A percentile compares a stretch with the other conserved stretches of the same genome.
Conservation (phyloP, 2,329 filamentous ascomycete genomes). For the Fusarium clavum region DNA sequence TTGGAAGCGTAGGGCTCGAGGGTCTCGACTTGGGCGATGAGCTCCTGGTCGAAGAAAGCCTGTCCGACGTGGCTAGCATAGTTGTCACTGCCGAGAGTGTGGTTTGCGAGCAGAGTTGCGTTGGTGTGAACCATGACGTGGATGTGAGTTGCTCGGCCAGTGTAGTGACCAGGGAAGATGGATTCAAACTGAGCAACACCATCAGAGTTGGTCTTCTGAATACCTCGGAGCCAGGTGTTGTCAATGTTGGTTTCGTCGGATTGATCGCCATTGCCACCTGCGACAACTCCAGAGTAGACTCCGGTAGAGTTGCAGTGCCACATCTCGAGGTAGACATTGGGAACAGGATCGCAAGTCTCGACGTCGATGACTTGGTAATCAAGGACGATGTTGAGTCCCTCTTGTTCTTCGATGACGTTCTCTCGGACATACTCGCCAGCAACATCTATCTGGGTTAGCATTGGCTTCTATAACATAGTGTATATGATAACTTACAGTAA, state of each 20-base stretch:
- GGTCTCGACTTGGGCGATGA: constrained; percentile 63
- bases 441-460: constrained; percentile 38
- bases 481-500: constrained; percentile 47
- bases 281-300: constrained; percentile 58
- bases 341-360: constrained; percentile 57
- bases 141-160: constrained; percentile 60
- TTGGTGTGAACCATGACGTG: constrained; percentile 50
- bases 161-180: constrained; percentile 59
- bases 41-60: constrained; percentile 59
- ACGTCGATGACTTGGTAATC: constrained; percentile 60
- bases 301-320: constrained; percentile 63
- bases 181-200: constrained; percentile 59
- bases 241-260: constrained; percentile 49
- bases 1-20: constrained; percentile 61
- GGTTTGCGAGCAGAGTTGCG: not conserved
- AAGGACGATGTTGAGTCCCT: constrained; percentile 55
- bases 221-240: constrained; percentile 47
- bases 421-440: constrained; percentile 50
- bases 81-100: constrained; percentile 1
- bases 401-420: constrained; percentile 56
- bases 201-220: constrained; percentile 50
- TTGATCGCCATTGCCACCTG: constrained; percentile 59
- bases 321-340: constrained; percentile 57
- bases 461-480: not conserved
- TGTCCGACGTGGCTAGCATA: constrained; percentile 6